Conservation (phyloP, 179 eudicot species). For the Dionaea muscipula region DNA sequence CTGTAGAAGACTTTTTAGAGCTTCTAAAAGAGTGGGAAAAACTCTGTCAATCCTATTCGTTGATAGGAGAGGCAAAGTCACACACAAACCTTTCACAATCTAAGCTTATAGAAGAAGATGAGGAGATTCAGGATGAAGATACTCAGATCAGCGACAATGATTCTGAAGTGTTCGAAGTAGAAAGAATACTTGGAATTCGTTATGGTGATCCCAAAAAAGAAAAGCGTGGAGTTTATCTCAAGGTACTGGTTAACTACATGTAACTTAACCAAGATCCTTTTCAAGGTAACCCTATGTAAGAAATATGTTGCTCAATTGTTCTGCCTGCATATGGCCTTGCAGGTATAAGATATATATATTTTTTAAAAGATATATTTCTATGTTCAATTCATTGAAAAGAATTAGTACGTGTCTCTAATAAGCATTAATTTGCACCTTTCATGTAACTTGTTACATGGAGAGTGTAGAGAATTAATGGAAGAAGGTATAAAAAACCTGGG, state of each 20-base stretch:
- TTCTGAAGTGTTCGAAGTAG: constrained; percentile 53
- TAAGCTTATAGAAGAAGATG: constrained; percentile 7
- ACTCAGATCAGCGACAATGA: constrained; percentile 17
- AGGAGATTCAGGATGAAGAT: constrained; percentile 13
- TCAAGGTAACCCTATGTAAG: no score
- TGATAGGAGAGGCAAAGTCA: constrained; percentile 14
- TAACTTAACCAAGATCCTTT: neutral
- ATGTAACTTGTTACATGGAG: no score
- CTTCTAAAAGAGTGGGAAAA: constrained; percentile 61
- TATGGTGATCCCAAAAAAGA: constrained; percentile 50
- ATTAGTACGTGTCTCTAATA: no score
- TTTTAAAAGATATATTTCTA: no score
- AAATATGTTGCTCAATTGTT: no score
- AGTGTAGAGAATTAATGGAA: no score
- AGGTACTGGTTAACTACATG: constrained; percentile 32
- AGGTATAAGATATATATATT: no score
- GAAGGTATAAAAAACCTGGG: no score
- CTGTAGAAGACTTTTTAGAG: constrained; percentile 57
- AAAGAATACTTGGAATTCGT: constrained; percentile 42
- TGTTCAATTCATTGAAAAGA: no score
- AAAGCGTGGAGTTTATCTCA: constrained; percentile 33
- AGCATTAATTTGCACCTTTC: no score
- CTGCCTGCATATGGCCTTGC: no score
- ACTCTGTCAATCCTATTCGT: constrained; percentile 29
- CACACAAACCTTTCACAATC: constrained; percentile 10